A percentile compares a stretch with the other conserved stretches of the same genome.
Conservation (phyloP, 2,329 filamentous ascomycete species). For the Calonectria pseudoreteaudii region DNA sequence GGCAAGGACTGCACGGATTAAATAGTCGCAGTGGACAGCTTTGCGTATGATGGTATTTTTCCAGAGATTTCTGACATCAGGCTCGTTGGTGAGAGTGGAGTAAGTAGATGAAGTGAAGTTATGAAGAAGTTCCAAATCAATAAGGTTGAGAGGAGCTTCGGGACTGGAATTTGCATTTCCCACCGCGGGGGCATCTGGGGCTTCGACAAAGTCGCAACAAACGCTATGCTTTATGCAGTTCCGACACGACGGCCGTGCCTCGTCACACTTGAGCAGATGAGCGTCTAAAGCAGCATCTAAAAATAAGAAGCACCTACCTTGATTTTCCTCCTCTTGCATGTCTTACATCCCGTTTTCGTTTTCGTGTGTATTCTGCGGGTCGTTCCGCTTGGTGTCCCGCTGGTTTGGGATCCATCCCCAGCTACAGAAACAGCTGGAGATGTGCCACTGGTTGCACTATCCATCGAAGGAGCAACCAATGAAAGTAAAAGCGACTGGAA, state of each 20-base stretch:
- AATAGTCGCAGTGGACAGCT: not conserved
- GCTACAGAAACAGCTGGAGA: not conserved
- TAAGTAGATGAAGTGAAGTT: not conserved
- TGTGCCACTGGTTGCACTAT: not conserved
- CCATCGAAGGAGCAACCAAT: not conserved
- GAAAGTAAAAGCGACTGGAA: not conserved
- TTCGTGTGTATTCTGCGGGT: not conserved
- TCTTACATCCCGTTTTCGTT: not conserved
- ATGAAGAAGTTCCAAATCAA: not conserved
- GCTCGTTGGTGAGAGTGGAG: not conserved
- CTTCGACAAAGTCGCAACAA: not conserved
- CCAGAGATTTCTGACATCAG: not conserved
- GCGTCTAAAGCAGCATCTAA: not conserved
- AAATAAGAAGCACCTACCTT: not conserved
- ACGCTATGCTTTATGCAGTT: not conserved
- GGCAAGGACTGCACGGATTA: not conserved
- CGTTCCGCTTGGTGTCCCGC: not conserved
- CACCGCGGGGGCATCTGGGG: not conserved
- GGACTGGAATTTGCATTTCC: not conserved
- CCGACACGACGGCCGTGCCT: not conserved
- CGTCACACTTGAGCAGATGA: not conserved
- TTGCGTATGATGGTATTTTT: not conserved
- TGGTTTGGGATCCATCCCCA: not conserved
- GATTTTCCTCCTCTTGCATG: not conserved
- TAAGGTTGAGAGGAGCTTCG: not conserved